Conservation (phyloP, 257 asterid species). For the Nicotiana tomentosiformis region DNA sequence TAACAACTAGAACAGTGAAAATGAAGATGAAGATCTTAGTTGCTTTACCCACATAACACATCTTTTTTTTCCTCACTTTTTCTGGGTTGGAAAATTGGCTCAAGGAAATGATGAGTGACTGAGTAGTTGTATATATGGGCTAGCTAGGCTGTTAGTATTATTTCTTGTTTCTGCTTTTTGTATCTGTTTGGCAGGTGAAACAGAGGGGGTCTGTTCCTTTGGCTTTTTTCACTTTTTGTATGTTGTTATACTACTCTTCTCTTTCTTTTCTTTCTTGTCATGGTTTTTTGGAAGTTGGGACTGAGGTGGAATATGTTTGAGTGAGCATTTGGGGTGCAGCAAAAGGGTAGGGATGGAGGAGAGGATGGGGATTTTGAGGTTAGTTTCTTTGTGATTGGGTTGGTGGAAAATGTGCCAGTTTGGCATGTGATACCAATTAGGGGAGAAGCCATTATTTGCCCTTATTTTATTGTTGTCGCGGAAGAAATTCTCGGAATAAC, state of each 20-base stretch:
- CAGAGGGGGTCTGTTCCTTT: slow-evolving; percentile 2
- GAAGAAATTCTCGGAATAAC: no score
- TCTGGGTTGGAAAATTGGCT: slow-evolving; percentile 9
- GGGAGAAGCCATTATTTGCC: background rate
- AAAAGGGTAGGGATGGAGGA: background rate
- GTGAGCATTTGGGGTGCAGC: background rate
- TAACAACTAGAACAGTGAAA: slow-evolving; percentile 42
- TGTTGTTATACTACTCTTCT: background rate
- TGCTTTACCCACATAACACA: slow-evolving; percentile 90
- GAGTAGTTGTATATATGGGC: background rate
- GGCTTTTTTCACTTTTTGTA: slow-evolving; percentile 7
- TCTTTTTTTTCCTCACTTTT: slow-evolving; percentile 10
- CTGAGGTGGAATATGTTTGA: background rate
- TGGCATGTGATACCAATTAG: slow-evolving; percentile 19
- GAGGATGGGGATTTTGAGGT: background rate
- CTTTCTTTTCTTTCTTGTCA: slow-evolving; percentile 5
- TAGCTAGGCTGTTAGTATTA: background rate
- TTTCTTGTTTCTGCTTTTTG: background rate
- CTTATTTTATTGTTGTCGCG: no score
- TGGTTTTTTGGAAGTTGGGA: background rate
- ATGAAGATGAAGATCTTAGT: slow-evolving; percentile 95
- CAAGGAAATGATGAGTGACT: slow-evolving; percentile 7
- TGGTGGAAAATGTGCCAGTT: background rate
- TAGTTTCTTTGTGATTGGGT: background rate
- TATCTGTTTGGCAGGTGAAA: slow-evolving; percentile 8